Evolutionary conservation across 23 red algal genomes (phyloP).

Genomic region (Gracilaria vermiculophylla): DNA sequence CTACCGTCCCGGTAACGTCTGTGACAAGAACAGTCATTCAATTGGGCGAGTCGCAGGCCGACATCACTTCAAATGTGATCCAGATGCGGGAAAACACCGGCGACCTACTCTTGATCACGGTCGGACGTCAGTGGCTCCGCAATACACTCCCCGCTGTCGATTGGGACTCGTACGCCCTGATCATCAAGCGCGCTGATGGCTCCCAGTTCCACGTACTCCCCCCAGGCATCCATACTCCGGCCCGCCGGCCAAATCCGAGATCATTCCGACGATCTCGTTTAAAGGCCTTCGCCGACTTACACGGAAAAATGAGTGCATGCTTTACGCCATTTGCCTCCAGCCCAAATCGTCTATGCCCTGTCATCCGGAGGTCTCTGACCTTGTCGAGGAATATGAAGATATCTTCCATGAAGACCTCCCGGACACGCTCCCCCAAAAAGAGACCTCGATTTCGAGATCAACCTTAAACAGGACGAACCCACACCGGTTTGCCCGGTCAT

Average conservation of each 20-base stretch:
- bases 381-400: neutral
- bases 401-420: constrained; percentile 25
- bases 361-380: neutral
- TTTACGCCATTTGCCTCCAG: neutral
- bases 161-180: neutral
- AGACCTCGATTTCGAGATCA: constrained; percentile 29
- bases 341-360: neutral
- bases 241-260: too few species aligned
- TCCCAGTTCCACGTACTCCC: neutral
- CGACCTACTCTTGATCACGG: neutral
- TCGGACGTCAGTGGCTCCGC: neutral
- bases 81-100: neutral
- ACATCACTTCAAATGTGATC: neutral
- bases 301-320: neutral
- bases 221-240: neutral
- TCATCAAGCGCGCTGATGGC: constrained; percentile 28
- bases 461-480: neutral
- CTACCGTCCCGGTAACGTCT: neutral
- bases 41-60: too few species aligned
- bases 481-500: constrained; percentile 20
- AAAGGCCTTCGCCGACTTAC: neutral
- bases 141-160: neutral
- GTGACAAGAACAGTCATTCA: too few species aligned
- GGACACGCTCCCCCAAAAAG: neutral
- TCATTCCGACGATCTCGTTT: neutral